Evolutionary conservation across 805 yeast genomes (phyloP).

Genomic region (Candida yuanshanica): DNA sequence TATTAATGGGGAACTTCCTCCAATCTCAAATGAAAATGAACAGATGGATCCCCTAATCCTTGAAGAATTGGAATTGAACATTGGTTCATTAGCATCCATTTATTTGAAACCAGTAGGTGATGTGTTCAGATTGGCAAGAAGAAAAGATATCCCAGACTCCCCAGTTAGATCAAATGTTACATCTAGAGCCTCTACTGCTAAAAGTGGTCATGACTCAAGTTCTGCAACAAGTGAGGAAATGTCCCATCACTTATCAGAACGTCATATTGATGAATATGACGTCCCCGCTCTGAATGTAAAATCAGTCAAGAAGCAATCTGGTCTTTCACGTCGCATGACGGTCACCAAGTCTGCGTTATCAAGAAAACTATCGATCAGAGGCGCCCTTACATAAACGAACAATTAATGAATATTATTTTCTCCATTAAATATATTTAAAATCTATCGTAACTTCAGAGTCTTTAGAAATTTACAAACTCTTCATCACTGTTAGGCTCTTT

Average conservation of each 20-base stretch:
- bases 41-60: slow-evolving; percentile 61
- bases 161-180: slow-evolving; percentile 37
- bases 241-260: slow-evolving; percentile 7
- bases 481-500: slow-evolving; percentile 5
- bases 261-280: slow-evolving; percentile 33
- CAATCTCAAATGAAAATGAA: slow-evolving; percentile 61
- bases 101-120: slow-evolving; percentile 80
- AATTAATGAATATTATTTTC: background rate
- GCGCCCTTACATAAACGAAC: slow-evolving; percentile 2
- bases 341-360: slow-evolving; percentile 31
- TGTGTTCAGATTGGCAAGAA: slow-evolving; percentile 63
- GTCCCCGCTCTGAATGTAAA: slow-evolving; percentile 33
- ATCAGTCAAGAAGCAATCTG: slow-evolving; percentile 28
- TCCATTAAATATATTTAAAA: background rate
- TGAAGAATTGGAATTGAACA: slow-evolving; percentile 76
- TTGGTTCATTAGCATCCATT: slow-evolving; percentile 79
- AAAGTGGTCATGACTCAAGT: slow-evolving; percentile 8
- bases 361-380: slow-evolving; percentile 28
- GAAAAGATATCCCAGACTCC: slow-evolving; percentile 43
- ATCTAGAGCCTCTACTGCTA: slow-evolving; percentile 8
- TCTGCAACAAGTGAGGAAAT: slow-evolving; percentile 1
- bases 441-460: background rate
- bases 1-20: slow-evolving; percentile 57
- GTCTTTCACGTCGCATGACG: slow-evolving; percentile 27
- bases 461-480: slow-evolving; percentile 3